Evolutionary conservation across 345 rosid genomes (phyloP).

Genomic region (Gossypium rotundifolium): DNA sequence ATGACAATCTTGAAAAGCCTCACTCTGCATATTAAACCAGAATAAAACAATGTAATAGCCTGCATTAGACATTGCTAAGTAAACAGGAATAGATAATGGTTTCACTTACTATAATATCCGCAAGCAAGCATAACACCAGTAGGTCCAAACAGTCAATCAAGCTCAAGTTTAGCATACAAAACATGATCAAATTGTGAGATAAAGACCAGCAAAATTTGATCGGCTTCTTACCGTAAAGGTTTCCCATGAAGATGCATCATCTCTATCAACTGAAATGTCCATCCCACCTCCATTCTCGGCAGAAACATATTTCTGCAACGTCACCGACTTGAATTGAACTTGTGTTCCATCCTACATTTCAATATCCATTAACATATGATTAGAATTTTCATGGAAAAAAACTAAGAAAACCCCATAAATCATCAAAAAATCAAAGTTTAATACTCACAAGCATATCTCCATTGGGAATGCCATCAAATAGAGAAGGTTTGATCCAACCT

Average conservation of each 20-base stretch:
- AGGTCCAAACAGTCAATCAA: not conserved
- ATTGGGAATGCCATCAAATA: slow-evolving; percentile 60
- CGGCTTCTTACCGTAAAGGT: slow-evolving; percentile 48
- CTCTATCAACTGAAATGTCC: slow-evolving; percentile 46
- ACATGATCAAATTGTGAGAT: not conserved
- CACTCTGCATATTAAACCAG: not conserved
- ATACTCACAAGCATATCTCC: slow-evolving; percentile 69
- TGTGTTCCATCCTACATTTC: slow-evolving; percentile 61
- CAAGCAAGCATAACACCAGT: not conserved
- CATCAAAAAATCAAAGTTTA: not conserved
- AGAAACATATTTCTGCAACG: slow-evolving; percentile 48
- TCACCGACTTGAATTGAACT: slow-evolving; percentile 54
- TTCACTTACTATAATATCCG: not conserved
- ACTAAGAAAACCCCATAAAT: not conserved
- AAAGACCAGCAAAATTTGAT: not conserved
- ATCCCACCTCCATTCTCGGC: slow-evolving; percentile 69
- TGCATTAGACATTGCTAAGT: not conserved
- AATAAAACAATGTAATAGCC: not conserved
- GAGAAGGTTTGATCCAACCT: slow-evolving; percentile 82
- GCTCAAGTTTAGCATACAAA: not conserved
- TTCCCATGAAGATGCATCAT: slow-evolving; percentile 61
- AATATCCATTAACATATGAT: slow-evolving; percentile 4
- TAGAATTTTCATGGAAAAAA: not conserved
- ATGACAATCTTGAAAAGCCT: not conserved
- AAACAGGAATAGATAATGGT: not conserved